Evolutionary conservation across 495 filamentous ascomycete species (phyloP), one percentile per base, ranked within the genome.

Genomic region (Trichoderma erinaceum): DNA sequence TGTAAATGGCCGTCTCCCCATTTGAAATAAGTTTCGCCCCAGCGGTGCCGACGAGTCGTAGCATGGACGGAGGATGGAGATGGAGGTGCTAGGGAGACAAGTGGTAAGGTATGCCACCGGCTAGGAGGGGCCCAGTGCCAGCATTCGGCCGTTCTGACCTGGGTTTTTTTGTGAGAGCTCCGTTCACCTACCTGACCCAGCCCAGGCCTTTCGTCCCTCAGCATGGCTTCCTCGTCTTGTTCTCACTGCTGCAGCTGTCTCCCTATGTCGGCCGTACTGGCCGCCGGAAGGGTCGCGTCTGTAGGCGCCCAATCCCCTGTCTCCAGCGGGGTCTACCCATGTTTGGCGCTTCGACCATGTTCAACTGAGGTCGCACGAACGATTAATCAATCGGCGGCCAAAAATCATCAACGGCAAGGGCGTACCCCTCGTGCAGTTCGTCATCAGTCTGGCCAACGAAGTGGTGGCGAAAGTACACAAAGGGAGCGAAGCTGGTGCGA

Each of bases 21-120:
- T 80, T 77, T 80, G 75, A 80, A 77, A 78, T 78, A 78, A 79
- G 75, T 79, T 75, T 76, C 68, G 73, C 70, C 56, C 56, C 56
- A 61, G 56, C 67, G 64, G 66, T 50, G 67, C 35, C 67, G 56
- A 61, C 56, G 56, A 61, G 56, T 61, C 56, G 56, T 29, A 61
- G 27, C n/a, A 61, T 32, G 56, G 8, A 16, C 56, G n/a, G 56
- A 56, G n/a, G 50, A 56, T 25, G 50, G 50, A 21, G 50, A 56
- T 25, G 50, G 50, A 21, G 50, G 50, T 3, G 4, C 50, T 56
- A 56, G 50, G n/a, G 50, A 56, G 50, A 5, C 2, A 56, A 21
- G 50, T 56, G 50, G 50, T 56, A 56, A 56, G 50, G 50, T 56
- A 56, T 21, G n/a, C 10, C n/a, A 38, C 25, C 29, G n/a, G 25